Conservation (phyloP, 2,329 filamentous ascomycete species). For the Fusarium sp. region DNA sequence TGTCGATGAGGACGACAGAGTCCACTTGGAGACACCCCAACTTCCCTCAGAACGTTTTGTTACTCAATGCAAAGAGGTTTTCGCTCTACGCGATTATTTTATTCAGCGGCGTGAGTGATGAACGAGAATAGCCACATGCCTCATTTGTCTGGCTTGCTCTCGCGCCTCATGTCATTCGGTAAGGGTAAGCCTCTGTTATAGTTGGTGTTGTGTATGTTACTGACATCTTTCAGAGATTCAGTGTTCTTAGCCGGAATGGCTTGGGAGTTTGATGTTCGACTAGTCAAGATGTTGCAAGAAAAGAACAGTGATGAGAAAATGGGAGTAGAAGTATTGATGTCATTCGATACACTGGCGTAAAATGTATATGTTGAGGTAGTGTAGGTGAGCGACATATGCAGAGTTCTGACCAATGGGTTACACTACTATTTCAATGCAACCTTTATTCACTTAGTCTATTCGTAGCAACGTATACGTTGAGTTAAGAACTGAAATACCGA, state of each 20-base stretch:
- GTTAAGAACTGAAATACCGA: not conserved
- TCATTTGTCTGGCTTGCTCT: not conserved
- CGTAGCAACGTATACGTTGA: not conserved
- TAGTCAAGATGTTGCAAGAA: not conserved
- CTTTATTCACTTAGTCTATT: not conserved
- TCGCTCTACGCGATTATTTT: not conserved
- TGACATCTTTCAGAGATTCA: not conserved
- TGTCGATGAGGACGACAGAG: not conserved
- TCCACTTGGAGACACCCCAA: not conserved
- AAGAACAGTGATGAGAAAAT: not conserved
- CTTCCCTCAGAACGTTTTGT: conserved; percentile 4
- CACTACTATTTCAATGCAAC: not conserved
- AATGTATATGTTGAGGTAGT: not conserved
- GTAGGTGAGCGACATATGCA: not conserved
- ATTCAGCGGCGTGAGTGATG: not conserved
- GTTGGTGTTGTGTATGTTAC: not conserved
- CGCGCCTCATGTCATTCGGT: not conserved
- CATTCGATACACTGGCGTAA: not conserved
- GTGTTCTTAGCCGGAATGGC: not conserved
- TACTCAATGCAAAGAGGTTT: not conserved
- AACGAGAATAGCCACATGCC: not conserved
- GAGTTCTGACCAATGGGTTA: not conserved
- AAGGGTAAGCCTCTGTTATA: not conserved
- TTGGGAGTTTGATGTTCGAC: not conserved
- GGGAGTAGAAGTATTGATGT: too few relatives aligned